Evolutionary conservation across 176 grass and related monocot genomes (phyloP), one percentile per base, ranked within the genome.

Genomic region (Triticum monococcum): DNA sequence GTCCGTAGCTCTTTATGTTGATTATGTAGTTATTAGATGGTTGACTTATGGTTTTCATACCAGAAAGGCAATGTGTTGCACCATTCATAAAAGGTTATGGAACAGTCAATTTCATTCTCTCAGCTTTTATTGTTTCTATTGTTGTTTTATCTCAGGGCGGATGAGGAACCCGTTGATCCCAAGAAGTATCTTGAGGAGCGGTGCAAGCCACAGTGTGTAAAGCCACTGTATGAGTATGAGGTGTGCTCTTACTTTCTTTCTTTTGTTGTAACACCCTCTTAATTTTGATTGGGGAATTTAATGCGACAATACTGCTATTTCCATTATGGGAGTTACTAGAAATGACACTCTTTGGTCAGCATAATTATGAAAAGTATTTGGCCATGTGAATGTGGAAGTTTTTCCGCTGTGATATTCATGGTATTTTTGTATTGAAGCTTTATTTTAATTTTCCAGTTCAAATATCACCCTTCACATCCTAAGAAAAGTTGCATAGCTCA

Each of bases 151-250:
- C 25, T 62, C 35, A 92, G 93, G 93, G 85, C 80, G 9, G 86
- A 92, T 1, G 93, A 95, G 70, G 90, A 95, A 73, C 79, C 54
- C 40, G 86, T 90, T 81, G 93, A 88, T 57, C 90, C 86, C 59
- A 92, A 95, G 86, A 84, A 90, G 56, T 86, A 92, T 77, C 72
- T 92, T 50, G 93, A 95, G 63, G 93, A 95, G 22, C 63, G 88
- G 24, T 92, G 93, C 90, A 95, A 95, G 56, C 88, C 93, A 36
- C 87, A 94, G 45, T 92, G 90, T 84, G 90, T 95, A 52, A 89
- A 89, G 65, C 14, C 90, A 78, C 84, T 95, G 17, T 86, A 91
- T 52, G 86, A 79, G 57, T 92, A 95, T 31, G 89, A 88, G 88
- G 93, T 90, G 33, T 40, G 72, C 13, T 5, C 38, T 83, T 63